phyloP scores from a whole-genome alignment of 441 rosid genomes.

The Populus trichocarpa region DNA sequence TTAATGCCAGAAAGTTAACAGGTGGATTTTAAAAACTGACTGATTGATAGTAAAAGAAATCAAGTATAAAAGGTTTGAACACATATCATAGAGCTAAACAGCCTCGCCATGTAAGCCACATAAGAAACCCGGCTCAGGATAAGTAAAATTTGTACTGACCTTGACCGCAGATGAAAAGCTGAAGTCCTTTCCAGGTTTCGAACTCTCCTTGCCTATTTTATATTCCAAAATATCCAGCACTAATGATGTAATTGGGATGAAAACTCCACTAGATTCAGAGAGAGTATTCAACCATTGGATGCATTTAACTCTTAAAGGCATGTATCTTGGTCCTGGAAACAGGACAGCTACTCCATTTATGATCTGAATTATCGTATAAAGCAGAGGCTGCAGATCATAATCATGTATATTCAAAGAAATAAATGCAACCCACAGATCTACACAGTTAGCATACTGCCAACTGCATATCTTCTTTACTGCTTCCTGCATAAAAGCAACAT shows the following conservation, averaged over 20 bases:
- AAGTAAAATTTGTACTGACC: slow-evolving; percentile 39
- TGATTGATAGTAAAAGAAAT: not conserved
- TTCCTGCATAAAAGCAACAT: slow-evolving; percentile 24
- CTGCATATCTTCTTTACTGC: slow-evolving; percentile 61
- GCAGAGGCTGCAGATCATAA: slow-evolving; percentile 57
- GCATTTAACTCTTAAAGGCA: slow-evolving; percentile 79
- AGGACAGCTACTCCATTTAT: slow-evolving; percentile 73
- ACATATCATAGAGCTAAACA: not conserved
- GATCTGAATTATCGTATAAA: slow-evolving; percentile 56
- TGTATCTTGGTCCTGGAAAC: slow-evolving; percentile 86
- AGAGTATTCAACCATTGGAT: slow-evolving; percentile 75
- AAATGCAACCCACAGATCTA: slow-evolving; percentile 68
- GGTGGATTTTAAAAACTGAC: not conserved
- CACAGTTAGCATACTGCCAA: slow-evolving; percentile 54
- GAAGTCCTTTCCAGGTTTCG: slow-evolving; percentile 50
- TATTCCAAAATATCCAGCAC: slow-evolving; percentile 78
- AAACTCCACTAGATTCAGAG: slow-evolving; percentile 65
- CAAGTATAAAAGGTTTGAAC: not conserved
- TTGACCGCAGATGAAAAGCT: slow-evolving; percentile 57
- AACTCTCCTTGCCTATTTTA: slow-evolving; percentile 56
- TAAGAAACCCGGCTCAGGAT: not conserved
- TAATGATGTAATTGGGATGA: slow-evolving; percentile 70
- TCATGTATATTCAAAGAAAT: slow-evolving; percentile 51
- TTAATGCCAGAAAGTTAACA: slow-evolving; percentile 4
- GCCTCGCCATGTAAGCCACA: not conserved